Evolutionary conservation across 2,329 filamentous ascomycete genomes (phyloP).

Genomic region (Aspergillus uvarum): DNA sequence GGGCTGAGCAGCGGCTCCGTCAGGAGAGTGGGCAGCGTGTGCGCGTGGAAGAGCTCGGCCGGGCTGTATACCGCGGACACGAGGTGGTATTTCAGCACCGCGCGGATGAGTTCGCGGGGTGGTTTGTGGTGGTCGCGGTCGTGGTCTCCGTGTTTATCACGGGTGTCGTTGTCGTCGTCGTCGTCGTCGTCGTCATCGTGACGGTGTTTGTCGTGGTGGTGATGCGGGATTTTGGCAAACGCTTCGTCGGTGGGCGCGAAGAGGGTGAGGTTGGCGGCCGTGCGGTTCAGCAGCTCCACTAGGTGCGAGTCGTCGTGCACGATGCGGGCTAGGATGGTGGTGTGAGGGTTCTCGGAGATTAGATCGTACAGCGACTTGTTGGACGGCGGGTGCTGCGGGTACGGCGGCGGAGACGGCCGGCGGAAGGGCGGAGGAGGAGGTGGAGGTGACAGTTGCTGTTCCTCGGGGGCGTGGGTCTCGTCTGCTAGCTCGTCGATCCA

Average conservation of each 20-base stretch:
- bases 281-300: slow-evolving; percentile 71
- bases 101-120: slow-evolving; percentile 68
- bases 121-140: slow-evolving; percentile 49
- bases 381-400: slow-evolving; percentile 41
- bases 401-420: slow-evolving; percentile 4
- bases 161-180: neutral
- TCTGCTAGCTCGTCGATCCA: neutral
- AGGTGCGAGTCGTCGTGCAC: slow-evolving; percentile 71
- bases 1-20: slow-evolving; percentile 58
- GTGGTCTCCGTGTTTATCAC: neutral
- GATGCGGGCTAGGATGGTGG: slow-evolving; percentile 72
- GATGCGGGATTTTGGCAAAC: slow-evolving; percentile 62
- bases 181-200: neutral
- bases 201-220: slow-evolving; percentile 34
- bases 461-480: too few relatives aligned
- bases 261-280: slow-evolving; percentile 71
- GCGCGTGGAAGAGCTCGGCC: slow-evolving; percentile 62
- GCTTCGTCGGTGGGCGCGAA: slow-evolving; percentile 78
- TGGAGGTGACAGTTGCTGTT: too few relatives aligned
- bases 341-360: slow-evolving; percentile 73
- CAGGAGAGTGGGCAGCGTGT: slow-evolving; percentile 72
- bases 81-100: slow-evolving; percentile 73
- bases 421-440: neutral
- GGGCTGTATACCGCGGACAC: slow-evolving; percentile 66
- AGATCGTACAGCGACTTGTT: slow-evolving; percentile 78